Percentiles rank a stretch among this genome's conserved stretches.
Conservation (phyloP, 768 basidiomycete genomes). For the Cantharellus anzutake region DNA sequence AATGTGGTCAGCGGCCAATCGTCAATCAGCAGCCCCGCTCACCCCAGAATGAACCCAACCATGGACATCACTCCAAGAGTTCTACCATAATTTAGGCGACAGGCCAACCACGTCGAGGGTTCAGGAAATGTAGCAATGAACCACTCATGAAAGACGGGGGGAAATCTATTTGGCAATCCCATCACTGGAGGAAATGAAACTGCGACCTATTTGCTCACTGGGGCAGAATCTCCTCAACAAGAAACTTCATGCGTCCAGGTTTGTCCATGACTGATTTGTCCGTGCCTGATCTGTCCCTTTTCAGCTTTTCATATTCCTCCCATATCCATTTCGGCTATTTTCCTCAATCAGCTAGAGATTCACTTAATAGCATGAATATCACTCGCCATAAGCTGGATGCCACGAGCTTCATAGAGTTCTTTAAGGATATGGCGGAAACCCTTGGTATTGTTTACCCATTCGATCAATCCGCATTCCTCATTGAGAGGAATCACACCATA, state of each 20-base stretch:
- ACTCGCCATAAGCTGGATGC: conserved; percentile 15
- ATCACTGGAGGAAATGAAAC: not conserved
- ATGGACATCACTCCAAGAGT: conserved; percentile 97
- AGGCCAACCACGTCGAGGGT: conserved; percentile 82
- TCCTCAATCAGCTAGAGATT: conserved; percentile 11
- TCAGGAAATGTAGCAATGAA: conserved; percentile 95
- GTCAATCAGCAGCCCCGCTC: conserved; percentile 12
- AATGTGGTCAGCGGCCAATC: not conserved
- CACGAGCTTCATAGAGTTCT: conserved; percentile 40
- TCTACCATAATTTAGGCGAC: conserved; percentile 68
- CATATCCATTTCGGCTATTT: conserved; percentile 24
- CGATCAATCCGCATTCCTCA: conserved; percentile 92
- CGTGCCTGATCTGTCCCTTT: conserved; percentile 29
- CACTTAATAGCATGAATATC: not conserved
- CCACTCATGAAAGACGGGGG: conserved; percentile 92
- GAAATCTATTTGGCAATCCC: conserved; percentile 28
- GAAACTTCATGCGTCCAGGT: conserved; percentile 6
- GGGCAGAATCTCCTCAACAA: conserved; percentile 32
- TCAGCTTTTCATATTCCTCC: conserved; percentile 31
- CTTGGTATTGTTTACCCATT: conserved; percentile 93
- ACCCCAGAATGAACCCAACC: conserved; percentile 96
- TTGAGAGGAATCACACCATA: conserved; percentile 98
- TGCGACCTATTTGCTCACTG: conserved; percentile 23
- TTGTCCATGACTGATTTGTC: conserved; percentile 26
- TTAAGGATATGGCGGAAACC: conserved; percentile 60